These are phyloP conservation scores for Metschnikowia cerradonensis DNA, from an alignment of 805 yeast genomes.

Conservation along the genomic window DNA sequence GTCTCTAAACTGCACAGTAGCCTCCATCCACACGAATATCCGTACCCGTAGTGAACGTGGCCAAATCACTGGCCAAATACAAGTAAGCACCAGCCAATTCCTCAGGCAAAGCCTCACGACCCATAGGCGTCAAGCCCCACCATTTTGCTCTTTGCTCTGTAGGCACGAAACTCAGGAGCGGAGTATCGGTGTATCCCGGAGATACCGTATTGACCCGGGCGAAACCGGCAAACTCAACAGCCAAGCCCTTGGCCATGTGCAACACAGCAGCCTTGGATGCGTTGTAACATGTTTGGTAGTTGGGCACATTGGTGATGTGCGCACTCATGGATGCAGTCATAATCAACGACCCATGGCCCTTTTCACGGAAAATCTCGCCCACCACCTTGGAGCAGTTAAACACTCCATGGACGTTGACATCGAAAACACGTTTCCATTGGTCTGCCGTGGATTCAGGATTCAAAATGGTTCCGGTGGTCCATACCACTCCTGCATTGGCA, in stretches of 20 bases:
- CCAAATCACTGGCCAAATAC: slow-evolving; percentile 23
- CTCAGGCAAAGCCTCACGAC: slow-evolving; percentile 21
- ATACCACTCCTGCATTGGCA: slow-evolving; percentile 79
- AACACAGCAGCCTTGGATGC: slow-evolving; percentile 22
- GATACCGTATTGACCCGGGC: slow-evolving; percentile 21
- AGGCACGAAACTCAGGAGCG: slow-evolving; percentile 20
- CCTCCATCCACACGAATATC: slow-evolving; percentile 23
- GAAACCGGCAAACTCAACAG: slow-evolving; percentile 21
- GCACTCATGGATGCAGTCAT: slow-evolving; percentile 90
- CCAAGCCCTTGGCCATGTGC: slow-evolving; percentile 22
- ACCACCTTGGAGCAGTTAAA: slow-evolving; percentile 60
- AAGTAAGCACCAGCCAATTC: slow-evolving; percentile 22
- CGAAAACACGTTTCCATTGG: slow-evolving; percentile 70
- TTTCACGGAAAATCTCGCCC: slow-evolving; percentile 69
- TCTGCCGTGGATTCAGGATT: slow-evolving; percentile 43
- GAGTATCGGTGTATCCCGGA: slow-evolving; percentile 21
- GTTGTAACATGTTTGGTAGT: slow-evolving; percentile 61
- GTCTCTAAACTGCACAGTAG: slow-evolving; percentile 14
- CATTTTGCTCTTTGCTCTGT: slow-evolving; percentile 20
- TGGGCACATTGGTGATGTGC: slow-evolving; percentile 82
- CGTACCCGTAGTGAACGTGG: slow-evolving; percentile 20
- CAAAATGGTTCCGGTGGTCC: slow-evolving; percentile 41
- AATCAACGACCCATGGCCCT: slow-evolving; percentile 73
- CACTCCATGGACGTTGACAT: slow-evolving; percentile 36
- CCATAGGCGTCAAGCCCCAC: slow-evolving; percentile 23